phyloP scores from a whole-genome alignment of 1,284 basidiomycete genomes.

The Ganoderma meredithae region DNA sequence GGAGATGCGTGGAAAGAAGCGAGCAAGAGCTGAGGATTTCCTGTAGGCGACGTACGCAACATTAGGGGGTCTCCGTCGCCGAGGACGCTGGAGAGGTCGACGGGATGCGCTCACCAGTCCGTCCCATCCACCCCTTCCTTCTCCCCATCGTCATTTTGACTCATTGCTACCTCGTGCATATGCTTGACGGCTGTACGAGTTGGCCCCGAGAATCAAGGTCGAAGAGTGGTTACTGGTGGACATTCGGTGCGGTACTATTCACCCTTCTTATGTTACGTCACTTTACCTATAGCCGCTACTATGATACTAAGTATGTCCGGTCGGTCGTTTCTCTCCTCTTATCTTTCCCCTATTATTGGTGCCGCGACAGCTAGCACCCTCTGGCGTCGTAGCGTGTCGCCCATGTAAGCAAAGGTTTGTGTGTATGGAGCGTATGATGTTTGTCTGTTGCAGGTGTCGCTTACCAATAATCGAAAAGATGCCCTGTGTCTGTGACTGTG shows the following conservation, averaged over 20 bases:
- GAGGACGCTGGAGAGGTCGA: conserved; percentile 19
- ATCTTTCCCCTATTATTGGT: conserved; percentile 11
- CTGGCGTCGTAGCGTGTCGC: not conserved
- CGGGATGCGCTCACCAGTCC: conserved; percentile 43
- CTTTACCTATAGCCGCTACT: conserved; percentile 27
- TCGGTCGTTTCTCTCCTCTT: conserved; percentile 35
- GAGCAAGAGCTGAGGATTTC: conserved; percentile 82
- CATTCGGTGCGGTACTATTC: conserved; percentile 36
- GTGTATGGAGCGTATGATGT: conserved; percentile 7
- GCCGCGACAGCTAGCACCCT: not conserved
- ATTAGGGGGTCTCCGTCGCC: not conserved
- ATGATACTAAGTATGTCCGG: conserved; percentile 39
- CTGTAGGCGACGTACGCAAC: conserved; percentile 46
- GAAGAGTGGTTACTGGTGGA: conserved; percentile 1
- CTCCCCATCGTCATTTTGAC: conserved; percentile 25
- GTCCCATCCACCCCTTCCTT: conserved; percentile 41
- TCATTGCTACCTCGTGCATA: conserved; percentile 30
- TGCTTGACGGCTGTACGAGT: conserved; percentile 5
- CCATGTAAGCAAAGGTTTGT: conserved; percentile 11
- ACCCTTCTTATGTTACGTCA: conserved; percentile 24
- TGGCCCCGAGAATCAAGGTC: conserved; percentile 3
- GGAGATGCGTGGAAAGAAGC: conserved; percentile 77
- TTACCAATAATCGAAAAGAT: not conserved
- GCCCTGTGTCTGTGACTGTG: not conserved
- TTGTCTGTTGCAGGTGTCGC: conserved; percentile 7